Evolutionary conservation across 176 grass and related monocot genomes (phyloP).

Genomic region (Urochloa ruziziensis): DNA sequence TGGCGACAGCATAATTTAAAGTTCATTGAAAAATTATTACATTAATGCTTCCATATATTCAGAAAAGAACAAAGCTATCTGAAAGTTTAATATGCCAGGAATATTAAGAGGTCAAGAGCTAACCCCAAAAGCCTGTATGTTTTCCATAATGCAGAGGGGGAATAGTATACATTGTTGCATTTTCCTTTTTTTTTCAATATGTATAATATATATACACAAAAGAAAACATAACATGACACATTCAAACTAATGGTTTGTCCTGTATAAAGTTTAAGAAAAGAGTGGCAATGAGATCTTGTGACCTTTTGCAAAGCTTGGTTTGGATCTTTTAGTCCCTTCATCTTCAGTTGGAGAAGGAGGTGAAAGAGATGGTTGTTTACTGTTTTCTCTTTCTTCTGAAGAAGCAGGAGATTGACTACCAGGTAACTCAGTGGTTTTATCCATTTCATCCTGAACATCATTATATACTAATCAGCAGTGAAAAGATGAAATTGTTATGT

Average conservation of each 20-base stretch:
- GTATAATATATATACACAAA: not conserved
- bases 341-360: slow-evolving; percentile 37
- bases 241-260: not conserved
- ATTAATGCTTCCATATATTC: not conserved
- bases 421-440: slow-evolving; percentile 39
- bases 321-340: slow-evolving; percentile 40
- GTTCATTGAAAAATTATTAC: not conserved
- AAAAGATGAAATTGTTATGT: not conserved
- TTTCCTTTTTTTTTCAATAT: not conserved
- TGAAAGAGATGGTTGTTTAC: slow-evolving; percentile 28
- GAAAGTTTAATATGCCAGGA: not conserved
- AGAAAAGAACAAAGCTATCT: slow-evolving; percentile 2
- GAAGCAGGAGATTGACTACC: slow-evolving; percentile 29
- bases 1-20: not conserved
- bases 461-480: slow-evolving; percentile 12
- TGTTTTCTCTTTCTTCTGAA: slow-evolving; percentile 27
- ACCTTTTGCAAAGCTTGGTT: slow-evolving; percentile 47
- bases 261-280: slow-evolving; percentile 3
- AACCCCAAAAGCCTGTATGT: not conserved
- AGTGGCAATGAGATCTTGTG: not conserved
- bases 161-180: not conserved
- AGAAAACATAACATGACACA: not conserved
- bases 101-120: not conserved
- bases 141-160: not conserved
- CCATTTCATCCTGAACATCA: slow-evolving; percentile 30